Base-by-base conservation (phyloP, 257 asterid genomes). In the Paraleonurus japonicus region DNA sequence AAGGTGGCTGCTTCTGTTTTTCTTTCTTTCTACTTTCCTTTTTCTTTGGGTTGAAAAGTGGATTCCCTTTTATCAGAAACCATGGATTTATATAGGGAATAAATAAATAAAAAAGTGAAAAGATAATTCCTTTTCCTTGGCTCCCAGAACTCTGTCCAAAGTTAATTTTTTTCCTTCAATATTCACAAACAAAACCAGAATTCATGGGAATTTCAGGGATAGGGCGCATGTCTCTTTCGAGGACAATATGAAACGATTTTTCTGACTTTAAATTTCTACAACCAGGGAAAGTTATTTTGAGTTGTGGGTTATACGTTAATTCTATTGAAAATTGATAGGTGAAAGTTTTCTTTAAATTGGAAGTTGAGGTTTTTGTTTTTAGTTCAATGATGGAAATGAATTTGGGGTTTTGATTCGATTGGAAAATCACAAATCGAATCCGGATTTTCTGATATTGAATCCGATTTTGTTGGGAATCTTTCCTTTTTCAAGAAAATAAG, bases 21-120 rank as follows among this genome's bases (percentile, higher is more conserved):
- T 75, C 65, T 74, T 48, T 35, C 12, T 1, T 30, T 60, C 11
- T 27, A 17, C 58, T 17, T 50, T 50, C 11, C 12, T 1, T 41
- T 3, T 41, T 30, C 30, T 58, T 47, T 4, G 19, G 12, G 35
- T 9, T 48, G 58, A 72, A 75, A 57, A 78, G 76, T 28, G 33
- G 81, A 81, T 75, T 78, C 77, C 45, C 71, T 76, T 79, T 82
- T 70, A 70, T 76, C 75, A 76, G 53, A 73, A 61, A 30, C 75
- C 73, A 69, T 64, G 70, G 73, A 67, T 69, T 76, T 82, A 77
- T 74, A 70, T 70, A 55, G 73, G 50, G 70, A 43, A 77, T 47
- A 30, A 59, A 13, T 13, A 17, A 43, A 41, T n/a, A 63, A 66
- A 69, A 71, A 60, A 60, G 43, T 23, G 24, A 58, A 59, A 60